Evolutionary conservation across 371 early-diverging fungal species (phyloP), one percentile per base, ranked within the genome.

Genomic region (Lichtheimia ramosa): DNA sequence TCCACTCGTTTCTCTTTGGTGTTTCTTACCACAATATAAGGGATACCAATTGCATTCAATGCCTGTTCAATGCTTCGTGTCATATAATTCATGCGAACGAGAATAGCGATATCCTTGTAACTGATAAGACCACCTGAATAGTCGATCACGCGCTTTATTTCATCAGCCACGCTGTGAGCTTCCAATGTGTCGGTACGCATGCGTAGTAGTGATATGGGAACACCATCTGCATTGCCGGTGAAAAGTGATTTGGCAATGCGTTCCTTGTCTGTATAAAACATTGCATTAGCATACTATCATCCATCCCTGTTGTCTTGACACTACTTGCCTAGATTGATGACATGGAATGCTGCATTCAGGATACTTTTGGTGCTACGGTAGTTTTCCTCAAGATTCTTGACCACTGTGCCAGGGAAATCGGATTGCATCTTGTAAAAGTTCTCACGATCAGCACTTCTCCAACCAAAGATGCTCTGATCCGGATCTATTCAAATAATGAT

Each of bases 401-500:
- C 53, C 12, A 56, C 59, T 4, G 70, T 69, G 7, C 66, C 67
- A 1, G 66, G 65, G 59, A 74, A 87, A 12, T 70, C 68, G 2
- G 56, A 51, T 14, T 69, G 59, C 69, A 87, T 83, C 15, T 76
- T 74, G 8, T 51, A 28, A 51, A 86, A 85, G 63, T 87, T 87
- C 43, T 68, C 75, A 18, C 74, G 68, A 13, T 83, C 80, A 0
- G 88, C 89, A 23, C 75, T 75, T 34, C 89, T 70, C 74, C 84
- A 88, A 4, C 83, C 82, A 63, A 80, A 88, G 40, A 88, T 87
- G 48, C 84, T 83, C 65, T 88, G 88, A 56, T 84, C 80, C 12
- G 76, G 80, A 60, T 80, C 80, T 76, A 61, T 13, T 5, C 16
- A 51, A 24, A 21, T 0, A 15, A 42, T 3, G 4, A 16, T 0